Conservation (phyloP, 306 rosid species). For the Sechiopsis laciniata region DNA sequence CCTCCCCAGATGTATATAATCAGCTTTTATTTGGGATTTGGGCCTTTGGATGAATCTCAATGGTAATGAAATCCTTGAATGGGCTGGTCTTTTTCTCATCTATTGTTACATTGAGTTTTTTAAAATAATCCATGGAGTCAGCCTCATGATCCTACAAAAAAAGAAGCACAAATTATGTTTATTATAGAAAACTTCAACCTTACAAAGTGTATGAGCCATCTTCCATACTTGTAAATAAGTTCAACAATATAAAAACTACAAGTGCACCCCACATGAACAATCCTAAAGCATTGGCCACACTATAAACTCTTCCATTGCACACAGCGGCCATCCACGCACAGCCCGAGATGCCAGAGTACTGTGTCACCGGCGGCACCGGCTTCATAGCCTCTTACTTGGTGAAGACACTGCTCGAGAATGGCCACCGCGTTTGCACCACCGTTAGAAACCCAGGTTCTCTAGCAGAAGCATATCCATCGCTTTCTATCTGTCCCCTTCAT, state of each 20-base stretch:
- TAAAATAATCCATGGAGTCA: too few species aligned
- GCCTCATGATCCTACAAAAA: too few species aligned
- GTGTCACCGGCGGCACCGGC: constrained; percentile 81
- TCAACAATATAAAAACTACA: not conserved
- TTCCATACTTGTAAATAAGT: not conserved
- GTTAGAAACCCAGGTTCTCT: constrained; percentile 66
- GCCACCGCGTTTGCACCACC: constrained; percentile 56
- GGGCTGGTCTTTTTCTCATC: too few species aligned
- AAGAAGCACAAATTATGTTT: constrained; percentile 9
- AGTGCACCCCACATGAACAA: too few species aligned
- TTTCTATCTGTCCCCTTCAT: not conserved
- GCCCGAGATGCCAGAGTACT: constrained; percentile 56
- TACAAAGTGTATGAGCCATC: constrained; percentile 15
- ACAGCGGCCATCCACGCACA: not conserved
- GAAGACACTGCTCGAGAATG: constrained; percentile 59
- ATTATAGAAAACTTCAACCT: not conserved
- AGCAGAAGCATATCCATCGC: not conserved
- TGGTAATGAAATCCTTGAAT: too few species aligned
- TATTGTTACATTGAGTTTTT: too few species aligned
- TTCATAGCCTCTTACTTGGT: constrained; percentile 66
- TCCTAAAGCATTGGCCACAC: too few species aligned
- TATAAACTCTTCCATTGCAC: not conserved
- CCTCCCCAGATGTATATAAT: too few species aligned
- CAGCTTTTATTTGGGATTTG: too few species aligned
- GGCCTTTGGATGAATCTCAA: too few species aligned